phyloP scores from a whole-genome alignment of 1,139 yeast species.

The Wickerhamomyces sp. region DNA sequence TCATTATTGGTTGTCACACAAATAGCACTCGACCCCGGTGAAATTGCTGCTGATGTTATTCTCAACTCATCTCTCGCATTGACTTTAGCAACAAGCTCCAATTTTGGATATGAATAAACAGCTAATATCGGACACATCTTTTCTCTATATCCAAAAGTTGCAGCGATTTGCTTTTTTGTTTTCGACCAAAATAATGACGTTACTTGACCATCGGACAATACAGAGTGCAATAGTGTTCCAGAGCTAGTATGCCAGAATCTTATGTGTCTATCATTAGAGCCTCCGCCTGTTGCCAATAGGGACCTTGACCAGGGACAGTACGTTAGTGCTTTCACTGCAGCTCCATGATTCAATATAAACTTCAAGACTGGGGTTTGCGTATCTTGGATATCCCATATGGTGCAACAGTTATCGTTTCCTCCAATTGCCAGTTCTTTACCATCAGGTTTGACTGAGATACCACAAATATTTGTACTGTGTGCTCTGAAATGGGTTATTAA shows the following conservation, averaged over 20 bases:
- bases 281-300: conserved; percentile 78
- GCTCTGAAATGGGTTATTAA: conserved; percentile 13
- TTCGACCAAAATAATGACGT: conserved; percentile 78
- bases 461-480: conserved; percentile 60
- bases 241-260: conserved; percentile 81
- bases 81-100: conserved; percentile 47
- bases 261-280: conserved; percentile 62
- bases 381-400: conserved; percentile 57
- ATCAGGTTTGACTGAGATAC: conserved; percentile 51
- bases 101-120: conserved; percentile 63
- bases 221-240: conserved; percentile 59
- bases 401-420: conserved; percentile 67
- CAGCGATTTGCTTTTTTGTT: conserved; percentile 58
- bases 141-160: conserved; percentile 77
- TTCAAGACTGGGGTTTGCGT: conserved; percentile 37
- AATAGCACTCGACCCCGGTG: conserved; percentile 57
- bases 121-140: conserved; percentile 43
- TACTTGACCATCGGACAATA: conserved; percentile 65
- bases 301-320: conserved; percentile 79
- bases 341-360: conserved; percentile 54
- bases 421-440: conserved; percentile 59
- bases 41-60: conserved; percentile 58
- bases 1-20: conserved; percentile 78
- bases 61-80: conserved; percentile 51
- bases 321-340: conserved; percentile 79